Evolutionary conservation across 306 rosid species (phyloP).

Genomic region (Malus sylvestris): DNA sequence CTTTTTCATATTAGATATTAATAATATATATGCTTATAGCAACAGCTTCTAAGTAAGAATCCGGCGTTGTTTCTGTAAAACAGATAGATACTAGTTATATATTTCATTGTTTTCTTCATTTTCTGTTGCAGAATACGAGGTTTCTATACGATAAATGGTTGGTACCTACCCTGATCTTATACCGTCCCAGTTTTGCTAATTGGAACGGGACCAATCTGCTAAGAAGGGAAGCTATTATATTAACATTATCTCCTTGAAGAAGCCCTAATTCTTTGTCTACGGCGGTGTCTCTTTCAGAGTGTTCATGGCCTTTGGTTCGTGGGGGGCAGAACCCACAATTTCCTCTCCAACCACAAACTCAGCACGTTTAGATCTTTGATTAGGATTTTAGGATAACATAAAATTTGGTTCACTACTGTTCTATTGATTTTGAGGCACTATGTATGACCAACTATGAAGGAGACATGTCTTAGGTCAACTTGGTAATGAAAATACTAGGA

Average conservation of each 20-base stretch:
- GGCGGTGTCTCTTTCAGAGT: constrained; percentile 12
- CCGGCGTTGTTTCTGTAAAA: background rate
- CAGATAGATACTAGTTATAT: background rate
- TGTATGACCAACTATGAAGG: background rate
- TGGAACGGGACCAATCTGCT: background rate
- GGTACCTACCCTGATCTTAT: background rate
- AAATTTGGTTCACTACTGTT: background rate
- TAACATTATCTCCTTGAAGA: background rate
- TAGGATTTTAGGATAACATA: background rate
- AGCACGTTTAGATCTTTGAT: background rate
- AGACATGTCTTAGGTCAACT: background rate
- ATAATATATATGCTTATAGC: background rate
- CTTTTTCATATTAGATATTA: background rate
- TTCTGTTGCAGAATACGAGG: background rate
- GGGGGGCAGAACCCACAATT: constrained; percentile 11
- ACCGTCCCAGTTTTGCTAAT: background rate
- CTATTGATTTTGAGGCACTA: background rate
- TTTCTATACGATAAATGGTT: background rate
- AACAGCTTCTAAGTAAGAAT: background rate
- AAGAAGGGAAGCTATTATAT: background rate
- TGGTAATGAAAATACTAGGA: background rate
- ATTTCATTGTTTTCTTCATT: background rate
- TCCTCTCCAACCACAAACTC: background rate
- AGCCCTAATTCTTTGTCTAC: background rate
- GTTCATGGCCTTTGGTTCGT: background rate